A percentile compares a stretch with the other conserved stretches of the same genome.
Evolutionary conservation across 257 asterid genomes (phyloP).

Genomic region (Rhazya stricta): DNA sequence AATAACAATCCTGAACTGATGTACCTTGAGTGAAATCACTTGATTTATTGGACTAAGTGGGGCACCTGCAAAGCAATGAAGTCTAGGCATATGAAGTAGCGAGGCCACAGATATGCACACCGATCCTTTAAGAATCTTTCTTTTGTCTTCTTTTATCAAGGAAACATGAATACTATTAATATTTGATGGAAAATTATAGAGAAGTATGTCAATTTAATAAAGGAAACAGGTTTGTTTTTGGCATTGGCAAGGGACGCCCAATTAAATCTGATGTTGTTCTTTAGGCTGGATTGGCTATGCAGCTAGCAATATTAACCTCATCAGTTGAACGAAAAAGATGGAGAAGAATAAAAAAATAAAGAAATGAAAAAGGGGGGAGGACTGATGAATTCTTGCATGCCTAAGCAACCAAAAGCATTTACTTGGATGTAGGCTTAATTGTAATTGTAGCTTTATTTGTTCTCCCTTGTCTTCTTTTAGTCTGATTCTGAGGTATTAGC

Average conservation of each 20-base stretch:
- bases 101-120: not conserved
- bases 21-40: not conserved
- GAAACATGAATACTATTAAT: not conserved
- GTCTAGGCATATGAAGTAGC: not conserved
- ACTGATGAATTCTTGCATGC: not conserved
- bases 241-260: not conserved
- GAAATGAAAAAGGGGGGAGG: not conserved
- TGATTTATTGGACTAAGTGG: not conserved
- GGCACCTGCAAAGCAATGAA: not conserved
- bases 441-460: not conserved
- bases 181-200: not conserved
- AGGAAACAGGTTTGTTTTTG: not conserved
- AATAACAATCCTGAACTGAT: not conserved
- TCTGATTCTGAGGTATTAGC: not conserved
- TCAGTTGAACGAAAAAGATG: not conserved
- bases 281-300: not conserved
- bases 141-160: not conserved
- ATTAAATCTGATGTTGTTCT: not conserved
- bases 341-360: not conserved
- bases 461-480: not conserved
- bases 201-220: not conserved
- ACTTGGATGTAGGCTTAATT: not conserved
- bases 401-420: too few relatives aligned
- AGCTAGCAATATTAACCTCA: not conserved
- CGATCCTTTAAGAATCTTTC: not conserved